Evolutionary conservation across 2,329 filamentous ascomycete genomes (phyloP).

Genomic region (Dactylellina leptospora): DNA sequence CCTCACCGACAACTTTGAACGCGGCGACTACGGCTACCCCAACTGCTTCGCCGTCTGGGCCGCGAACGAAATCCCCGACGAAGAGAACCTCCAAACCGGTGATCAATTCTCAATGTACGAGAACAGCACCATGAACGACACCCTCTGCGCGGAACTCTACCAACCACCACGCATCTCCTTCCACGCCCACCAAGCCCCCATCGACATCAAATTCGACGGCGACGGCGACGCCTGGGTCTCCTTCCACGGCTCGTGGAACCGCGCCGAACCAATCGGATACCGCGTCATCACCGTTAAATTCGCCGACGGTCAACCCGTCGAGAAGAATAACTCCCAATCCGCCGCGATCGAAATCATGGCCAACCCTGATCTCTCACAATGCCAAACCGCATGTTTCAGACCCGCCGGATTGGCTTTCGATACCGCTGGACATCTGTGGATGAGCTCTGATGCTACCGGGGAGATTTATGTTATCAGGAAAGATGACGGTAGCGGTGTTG

Average conservation of each 20-base stretch:
- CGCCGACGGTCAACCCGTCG: conserved; percentile 39
- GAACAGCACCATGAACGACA: conserved; percentile 62
- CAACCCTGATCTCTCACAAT: conserved; percentile 45
- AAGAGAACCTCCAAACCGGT: conserved; percentile 62
- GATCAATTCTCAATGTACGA: conserved; percentile 64
- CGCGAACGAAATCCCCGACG: conserved; percentile 63
- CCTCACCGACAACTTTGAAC: conserved; percentile 63
- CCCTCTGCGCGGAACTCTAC: conserved; percentile 61
- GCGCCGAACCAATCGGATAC: conserved; percentile 60
- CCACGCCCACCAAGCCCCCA: conserved; percentile 73
- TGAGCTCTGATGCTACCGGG: conserved; percentile 71
- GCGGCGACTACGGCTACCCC: conserved; percentile 71
- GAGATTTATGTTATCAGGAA: conserved; percentile 70
- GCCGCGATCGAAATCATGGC: conserved; percentile 57
- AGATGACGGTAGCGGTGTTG: conserved; percentile 46
- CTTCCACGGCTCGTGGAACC: conserved; percentile 77
- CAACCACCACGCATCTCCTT: conserved; percentile 68
- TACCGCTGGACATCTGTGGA: conserved; percentile 67
- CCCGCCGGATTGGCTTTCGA: conserved; percentile 61
- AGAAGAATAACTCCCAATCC: conserved; percentile 9
- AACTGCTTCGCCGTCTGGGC: conserved; percentile 74
- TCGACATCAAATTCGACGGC: conserved; percentile 74
- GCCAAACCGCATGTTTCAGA: conserved; percentile 54
- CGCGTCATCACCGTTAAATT: conserved; percentile 60
- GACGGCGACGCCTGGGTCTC: conserved; percentile 70